A percentile compares a stretch with the other conserved stretches of the same genome.
Conservation (phyloP, 371 early-diverging fungal species). For the Rhizomucor pusillus region DNA sequence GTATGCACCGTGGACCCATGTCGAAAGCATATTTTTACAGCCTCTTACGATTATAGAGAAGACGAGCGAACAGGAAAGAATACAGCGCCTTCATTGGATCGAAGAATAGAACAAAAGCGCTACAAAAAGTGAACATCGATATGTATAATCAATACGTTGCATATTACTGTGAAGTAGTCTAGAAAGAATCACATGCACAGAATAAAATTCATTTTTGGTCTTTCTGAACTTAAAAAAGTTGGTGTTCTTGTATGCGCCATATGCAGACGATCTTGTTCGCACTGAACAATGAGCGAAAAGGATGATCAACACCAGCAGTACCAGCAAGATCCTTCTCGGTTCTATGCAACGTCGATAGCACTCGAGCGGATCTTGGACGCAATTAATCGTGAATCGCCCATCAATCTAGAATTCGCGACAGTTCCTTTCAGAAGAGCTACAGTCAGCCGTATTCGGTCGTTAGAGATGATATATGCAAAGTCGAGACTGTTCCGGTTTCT, state of each 20-base stretch:
- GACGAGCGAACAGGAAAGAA: background rate
- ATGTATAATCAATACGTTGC: background rate
- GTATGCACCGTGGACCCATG: background rate
- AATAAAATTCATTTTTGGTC: too few species aligned
- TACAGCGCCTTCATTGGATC: background rate
- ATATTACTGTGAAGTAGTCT: too few species aligned
- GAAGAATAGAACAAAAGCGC: background rate
- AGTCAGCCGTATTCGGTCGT: slow-evolving; percentile 19
- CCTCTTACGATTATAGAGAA: background rate
- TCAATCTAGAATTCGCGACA: slow-evolving; percentile 34
- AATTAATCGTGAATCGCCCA: slow-evolving; percentile 31
- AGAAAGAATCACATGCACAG: too few species aligned
- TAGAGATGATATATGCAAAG: slow-evolving; percentile 33
- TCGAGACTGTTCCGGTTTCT: slow-evolving; percentile 30
- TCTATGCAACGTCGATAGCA: slow-evolving; percentile 21
- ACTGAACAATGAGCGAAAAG: too few species aligned
- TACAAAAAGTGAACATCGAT: background rate
- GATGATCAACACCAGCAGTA: too few species aligned
- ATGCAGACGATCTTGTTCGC: too few species aligned
- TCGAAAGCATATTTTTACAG: background rate
- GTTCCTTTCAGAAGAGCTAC: slow-evolving; percentile 19
- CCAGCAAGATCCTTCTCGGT: slow-evolving; percentile 1
- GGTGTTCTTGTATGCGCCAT: too few species aligned
- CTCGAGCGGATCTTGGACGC: slow-evolving; percentile 11
- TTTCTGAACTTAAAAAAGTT: too few species aligned